Evolutionary conservation across 176 grass and related monocot genomes (phyloP).

Genomic region (Musa troglodytarum): DNA sequence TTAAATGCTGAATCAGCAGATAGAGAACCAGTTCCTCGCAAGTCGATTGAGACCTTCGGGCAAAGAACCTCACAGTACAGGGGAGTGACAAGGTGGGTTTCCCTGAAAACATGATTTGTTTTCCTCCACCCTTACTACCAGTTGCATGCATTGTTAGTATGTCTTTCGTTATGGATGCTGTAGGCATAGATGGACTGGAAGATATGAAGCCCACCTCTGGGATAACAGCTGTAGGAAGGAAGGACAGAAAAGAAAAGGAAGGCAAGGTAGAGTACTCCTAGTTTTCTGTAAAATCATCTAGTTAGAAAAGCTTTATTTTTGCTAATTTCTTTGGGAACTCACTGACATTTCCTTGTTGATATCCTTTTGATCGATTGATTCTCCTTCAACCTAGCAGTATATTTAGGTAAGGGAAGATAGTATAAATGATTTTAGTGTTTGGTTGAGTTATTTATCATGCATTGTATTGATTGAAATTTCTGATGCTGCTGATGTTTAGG

Average conservation of each 20-base stretch:
- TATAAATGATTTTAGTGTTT: no score
- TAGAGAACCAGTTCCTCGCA: slow-evolving; percentile 31
- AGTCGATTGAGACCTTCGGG: slow-evolving; percentile 58
- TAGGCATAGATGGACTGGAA: slow-evolving; percentile 89
- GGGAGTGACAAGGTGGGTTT: slow-evolving; percentile 59
- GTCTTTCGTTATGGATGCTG: not conserved
- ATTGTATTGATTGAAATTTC: not conserved
- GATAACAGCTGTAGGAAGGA: slow-evolving; percentile 91
- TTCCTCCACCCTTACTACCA: no score
- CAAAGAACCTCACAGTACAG: slow-evolving; percentile 88
- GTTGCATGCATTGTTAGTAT: not conserved
- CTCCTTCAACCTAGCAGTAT: slow-evolving; percentile 39
- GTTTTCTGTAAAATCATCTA: not conserved
- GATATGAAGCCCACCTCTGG: slow-evolving; percentile 92
- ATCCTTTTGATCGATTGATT: not conserved
- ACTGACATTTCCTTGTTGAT: not conserved
- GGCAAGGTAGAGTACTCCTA: slow-evolving; percentile 50
- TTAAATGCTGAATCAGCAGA: slow-evolving; percentile 9
- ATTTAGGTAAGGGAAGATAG: slow-evolving; percentile 51
- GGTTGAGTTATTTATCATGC: not conserved
- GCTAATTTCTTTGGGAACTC: not conserved
- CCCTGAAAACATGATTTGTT: no score
- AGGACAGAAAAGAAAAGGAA: slow-evolving; percentile 90
- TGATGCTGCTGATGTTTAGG: slow-evolving; percentile 31
- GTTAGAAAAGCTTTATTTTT: not conserved